These are phyloP conservation scores for Penicillium canescens DNA, from an alignment of 495 filamentous ascomycete genomes.

Conservation along the genomic window DNA sequence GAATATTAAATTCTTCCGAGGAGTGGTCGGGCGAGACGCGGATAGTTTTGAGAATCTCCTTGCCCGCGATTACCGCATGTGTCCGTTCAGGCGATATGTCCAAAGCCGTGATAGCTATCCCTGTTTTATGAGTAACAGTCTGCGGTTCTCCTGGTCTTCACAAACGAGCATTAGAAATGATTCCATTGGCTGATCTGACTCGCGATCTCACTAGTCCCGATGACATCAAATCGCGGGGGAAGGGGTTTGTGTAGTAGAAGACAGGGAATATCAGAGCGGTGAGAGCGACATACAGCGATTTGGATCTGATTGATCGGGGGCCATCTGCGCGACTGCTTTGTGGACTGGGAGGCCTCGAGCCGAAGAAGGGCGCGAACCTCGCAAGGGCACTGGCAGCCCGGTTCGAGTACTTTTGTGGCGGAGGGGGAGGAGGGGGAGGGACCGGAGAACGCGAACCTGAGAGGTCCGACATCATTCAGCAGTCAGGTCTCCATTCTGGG, in stretches of 20 bases:
- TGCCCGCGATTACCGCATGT: slow-evolving; percentile 77
- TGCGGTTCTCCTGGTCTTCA: slow-evolving; percentile 66
- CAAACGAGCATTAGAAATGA: slow-evolving; percentile 19
- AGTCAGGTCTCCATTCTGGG: slow-evolving; percentile 23
- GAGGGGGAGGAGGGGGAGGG: slow-evolving; percentile 52
- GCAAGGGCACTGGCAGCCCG: slow-evolving; percentile 56
- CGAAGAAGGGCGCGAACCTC: slow-evolving; percentile 57
- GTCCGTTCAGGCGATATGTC: slow-evolving; percentile 76
- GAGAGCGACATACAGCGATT: slow-evolving; percentile 38
- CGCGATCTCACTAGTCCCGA: slow-evolving; percentile 5
- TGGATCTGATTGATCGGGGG: slow-evolving; percentile 41
- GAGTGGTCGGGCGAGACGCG: slow-evolving; percentile 67
- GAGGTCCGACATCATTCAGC: slow-evolving; percentile 45
- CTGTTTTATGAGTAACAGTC: slow-evolving; percentile 70
- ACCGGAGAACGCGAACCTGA: slow-evolving; percentile 36
- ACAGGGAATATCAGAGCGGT: slow-evolving; percentile 19
- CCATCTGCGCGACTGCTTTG: slow-evolving; percentile 40
- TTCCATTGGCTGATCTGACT: slow-evolving; percentile 11
- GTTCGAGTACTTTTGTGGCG: slow-evolving; percentile 51
- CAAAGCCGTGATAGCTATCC: slow-evolving; percentile 70
- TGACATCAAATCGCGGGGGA: slow-evolving; percentile 10
- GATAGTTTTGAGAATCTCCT: slow-evolving; percentile 83
- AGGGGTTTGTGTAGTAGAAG: neutral
- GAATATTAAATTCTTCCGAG: slow-evolving; percentile 77
- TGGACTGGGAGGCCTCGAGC: slow-evolving; percentile 56